Percentiles rank a stretch among this genome's conserved stretches.
Conservation (phyloP, 768 basidiomycete genomes). For the Serendipita sp. region DNA sequence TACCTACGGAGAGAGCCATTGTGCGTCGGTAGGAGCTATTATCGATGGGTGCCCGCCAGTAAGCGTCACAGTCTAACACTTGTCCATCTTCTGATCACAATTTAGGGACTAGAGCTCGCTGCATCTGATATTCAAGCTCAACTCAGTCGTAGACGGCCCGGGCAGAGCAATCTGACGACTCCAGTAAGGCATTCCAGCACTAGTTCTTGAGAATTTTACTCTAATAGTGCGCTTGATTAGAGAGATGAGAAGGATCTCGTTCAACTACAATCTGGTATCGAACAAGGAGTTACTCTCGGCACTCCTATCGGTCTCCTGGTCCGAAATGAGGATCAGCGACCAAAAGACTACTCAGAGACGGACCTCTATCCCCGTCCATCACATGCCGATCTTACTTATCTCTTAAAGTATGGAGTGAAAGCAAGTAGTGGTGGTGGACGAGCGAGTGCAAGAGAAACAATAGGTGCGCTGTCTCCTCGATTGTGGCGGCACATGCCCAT, state of each 20-base stretch:
- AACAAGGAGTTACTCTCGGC: conserved; percentile 88
- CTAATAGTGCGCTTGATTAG: conserved; percentile 24
- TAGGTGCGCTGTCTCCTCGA: conserved; percentile 36
- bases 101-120: conserved; percentile 65
- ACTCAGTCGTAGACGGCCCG: conserved; percentile 79
- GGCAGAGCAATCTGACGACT: conserved; percentile 92
- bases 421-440: conserved; percentile 94
- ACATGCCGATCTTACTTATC: conserved; percentile 96
- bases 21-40: conserved; percentile 91
- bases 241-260: conserved; percentile 93
- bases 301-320: conserved; percentile 96
- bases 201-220: background rate
- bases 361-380: conserved; percentile 94
- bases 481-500: background rate
- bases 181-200: conserved; percentile 34
- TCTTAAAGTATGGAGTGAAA: conserved; percentile 94
- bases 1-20: conserved; percentile 96
- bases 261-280: conserved; percentile 81
- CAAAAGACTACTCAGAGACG: conserved; percentile 96
- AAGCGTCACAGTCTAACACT: conserved; percentile 19
- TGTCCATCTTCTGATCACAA: background rate
- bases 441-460: conserved; percentile 90
- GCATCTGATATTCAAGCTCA: conserved; percentile 81
- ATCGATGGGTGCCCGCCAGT: conserved; percentile 96
- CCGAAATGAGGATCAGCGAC: conserved; percentile 94